Percentiles rank a stretch among this genome's conserved stretches.
phyloP scores from a whole-genome alignment of 805 yeast genomes.

The Kregervanrija delftensis region DNA sequence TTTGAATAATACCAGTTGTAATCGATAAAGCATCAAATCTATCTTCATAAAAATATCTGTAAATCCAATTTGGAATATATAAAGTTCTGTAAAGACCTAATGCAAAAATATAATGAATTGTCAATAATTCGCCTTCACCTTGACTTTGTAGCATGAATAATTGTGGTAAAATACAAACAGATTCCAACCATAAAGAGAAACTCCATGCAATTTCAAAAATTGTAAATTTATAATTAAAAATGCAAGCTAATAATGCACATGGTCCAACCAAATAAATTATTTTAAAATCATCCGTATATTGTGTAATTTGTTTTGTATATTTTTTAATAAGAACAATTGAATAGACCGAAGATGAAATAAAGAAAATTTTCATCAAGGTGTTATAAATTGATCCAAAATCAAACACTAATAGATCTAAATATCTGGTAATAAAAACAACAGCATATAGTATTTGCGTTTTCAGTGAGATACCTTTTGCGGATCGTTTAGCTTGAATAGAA shows the following conservation, averaged over 20 bases:
- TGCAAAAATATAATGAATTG: constrained; percentile 90
- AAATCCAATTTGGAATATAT: constrained; percentile 93
- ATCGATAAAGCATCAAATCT: constrained; percentile 66
- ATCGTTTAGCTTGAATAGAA: constrained; percentile 54
- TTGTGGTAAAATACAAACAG: constrained; percentile 90
- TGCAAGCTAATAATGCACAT: constrained; percentile 45
- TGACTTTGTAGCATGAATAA: constrained; percentile 82
- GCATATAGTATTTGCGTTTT: constrained; percentile 82
- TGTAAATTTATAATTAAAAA: constrained; percentile 63
- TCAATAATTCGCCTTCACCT: constrained; percentile 81
- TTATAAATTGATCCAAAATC: constrained; percentile 65
- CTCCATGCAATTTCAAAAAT: constrained; percentile 72
- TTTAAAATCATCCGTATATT: constrained; percentile 65
- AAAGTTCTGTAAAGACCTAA: constrained; percentile 84
- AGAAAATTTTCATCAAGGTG: constrained; percentile 73
- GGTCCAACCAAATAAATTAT: constrained; percentile 64
- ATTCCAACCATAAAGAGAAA: constrained; percentile 87
- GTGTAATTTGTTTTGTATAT: constrained; percentile 53
- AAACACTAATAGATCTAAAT: constrained; percentile 50
- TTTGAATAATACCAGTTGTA: constrained; percentile 78
- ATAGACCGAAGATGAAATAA: constrained; percentile 68
- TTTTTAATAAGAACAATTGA: constrained; percentile 66
- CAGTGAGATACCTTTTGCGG: constrained; percentile 78
- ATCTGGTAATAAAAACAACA: constrained; percentile 66
- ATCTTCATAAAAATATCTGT: constrained; percentile 65